Evolutionary conservation across 139 green algal genomes (phyloP).

Genomic region (Prasinococcaceae sp.): DNA sequence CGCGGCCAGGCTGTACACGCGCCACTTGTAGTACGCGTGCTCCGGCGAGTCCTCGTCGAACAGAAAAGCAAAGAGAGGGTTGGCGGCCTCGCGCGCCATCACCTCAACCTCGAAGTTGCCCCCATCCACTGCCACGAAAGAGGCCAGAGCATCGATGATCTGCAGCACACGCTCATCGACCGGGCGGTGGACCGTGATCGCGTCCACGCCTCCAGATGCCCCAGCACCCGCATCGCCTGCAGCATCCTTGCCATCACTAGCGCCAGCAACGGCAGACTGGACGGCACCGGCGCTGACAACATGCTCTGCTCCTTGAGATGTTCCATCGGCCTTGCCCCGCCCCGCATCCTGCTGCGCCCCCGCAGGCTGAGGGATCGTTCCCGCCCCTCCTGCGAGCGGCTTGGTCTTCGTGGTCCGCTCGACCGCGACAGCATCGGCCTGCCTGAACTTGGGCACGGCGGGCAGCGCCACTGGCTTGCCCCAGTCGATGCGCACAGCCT

Average conservation of each 20-base stretch:
- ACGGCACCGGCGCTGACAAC: too few species aligned
- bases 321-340: too few species aligned
- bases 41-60: slow-evolving; percentile 58
- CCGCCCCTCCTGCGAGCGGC: too few species aligned
- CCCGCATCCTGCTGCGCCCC: too few species aligned
- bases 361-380: too few species aligned
- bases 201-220: neutral
- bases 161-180: slow-evolving; percentile 49
- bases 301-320: too few species aligned
- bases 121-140: slow-evolving; percentile 68
- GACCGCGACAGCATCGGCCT: too few species aligned
- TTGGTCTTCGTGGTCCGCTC: too few species aligned
- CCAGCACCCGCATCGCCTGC: neutral
- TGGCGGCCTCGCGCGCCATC: slow-evolving; percentile 59
- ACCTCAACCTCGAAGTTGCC: slow-evolving; percentile 59
- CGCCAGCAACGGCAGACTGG: too few species aligned
- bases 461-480: slow-evolving; percentile 76
- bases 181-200: slow-evolving; percentile 35
- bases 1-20: slow-evolving; percentile 46
- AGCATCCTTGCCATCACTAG: neutral
- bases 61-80: slow-evolving; percentile 77
- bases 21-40: slow-evolving; percentile 83
- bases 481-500: slow-evolving; percentile 60
- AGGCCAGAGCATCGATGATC: slow-evolving; percentile 77
- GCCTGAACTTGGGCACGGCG: slow-evolving; percentile 37